Base-by-base conservation (phyloP, 176 grass and related monocot species). In the Luzula sylvatica region DNA sequence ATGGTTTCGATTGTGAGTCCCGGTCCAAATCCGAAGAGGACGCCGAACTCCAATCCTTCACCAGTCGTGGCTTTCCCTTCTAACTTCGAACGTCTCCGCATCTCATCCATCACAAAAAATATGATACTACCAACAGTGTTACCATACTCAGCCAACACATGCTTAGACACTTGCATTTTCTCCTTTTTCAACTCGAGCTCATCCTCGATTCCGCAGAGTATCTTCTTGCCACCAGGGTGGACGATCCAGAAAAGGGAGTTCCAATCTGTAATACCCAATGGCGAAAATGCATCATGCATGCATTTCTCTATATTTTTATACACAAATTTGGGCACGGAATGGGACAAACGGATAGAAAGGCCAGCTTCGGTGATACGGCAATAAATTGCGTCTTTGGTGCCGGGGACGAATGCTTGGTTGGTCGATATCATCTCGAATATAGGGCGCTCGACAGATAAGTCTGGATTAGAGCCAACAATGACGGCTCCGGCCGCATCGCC, bases 1-100 rank as follows among this genome's bases (percentile, higher is more conserved):
- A 64, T 65, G 1, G 42, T 50, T 20, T 75, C 72, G 39, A 75
- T 11, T 16, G 72, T 75, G 9, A 75, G 49, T 15, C 69, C 69
- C 3, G 69, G 27, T 2, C 57, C 69, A 21, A 72, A 72, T 0
- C 69, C 69, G 1, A 53, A 57, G 0, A 67, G 52, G 29, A 75
- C 52, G 13, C 72, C 72, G 17, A 18, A 58, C 14, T 58, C 52
- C 30, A 38, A 65, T 1, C 72, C 72, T 12, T 55, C 61, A 4
- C 72, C 52, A 1, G 16, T 53, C 15, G 70, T 65, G 14, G 15
- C 1, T 16, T 43, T 9, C 2, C 70, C 46, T 29, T 65, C 22
- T 9, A 5, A 32, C 0, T 22, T 32, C 2, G 70, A 55, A 43
- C 52, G 15, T 21, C 52, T 26, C 5, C 70, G 35, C 22, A 73